Conservation (phyloP, 257 asterid species). For the Verbascum thapsus region DNA sequence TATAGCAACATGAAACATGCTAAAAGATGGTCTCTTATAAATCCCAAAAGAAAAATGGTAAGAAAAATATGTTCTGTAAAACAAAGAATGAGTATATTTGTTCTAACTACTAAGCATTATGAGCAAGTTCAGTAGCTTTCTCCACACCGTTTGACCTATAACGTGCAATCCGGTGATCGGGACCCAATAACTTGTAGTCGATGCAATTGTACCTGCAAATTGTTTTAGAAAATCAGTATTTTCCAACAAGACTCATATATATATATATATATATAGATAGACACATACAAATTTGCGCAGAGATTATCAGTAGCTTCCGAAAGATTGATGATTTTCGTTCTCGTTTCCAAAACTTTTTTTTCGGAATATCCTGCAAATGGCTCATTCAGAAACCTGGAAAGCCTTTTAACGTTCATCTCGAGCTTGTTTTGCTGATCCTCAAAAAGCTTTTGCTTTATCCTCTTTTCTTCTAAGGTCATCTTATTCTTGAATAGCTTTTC, state of each 20-base stretch:
- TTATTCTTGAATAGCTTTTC: constrained; percentile 38
- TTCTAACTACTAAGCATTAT: no score
- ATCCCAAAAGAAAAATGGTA: no score
- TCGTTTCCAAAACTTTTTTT: constrained; percentile 27
- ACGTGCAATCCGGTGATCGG: constrained; percentile 48
- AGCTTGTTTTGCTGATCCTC: constrained; percentile 69
- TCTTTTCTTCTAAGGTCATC: constrained; percentile 39
- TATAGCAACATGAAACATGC: no score
- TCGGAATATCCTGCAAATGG: constrained; percentile 33
- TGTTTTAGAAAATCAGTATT: background rate
- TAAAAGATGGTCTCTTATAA: no score
- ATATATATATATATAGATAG: no score
- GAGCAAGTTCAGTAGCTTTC: constrained; percentile 48
- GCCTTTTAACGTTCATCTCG: constrained; percentile 49
- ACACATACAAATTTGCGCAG: constrained; percentile 53
- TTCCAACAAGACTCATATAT: background rate
- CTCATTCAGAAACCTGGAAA: constrained; percentile 49
- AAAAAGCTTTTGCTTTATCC: constrained; percentile 59
- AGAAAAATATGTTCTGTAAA: no score
- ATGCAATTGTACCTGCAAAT: constrained; percentile 58
- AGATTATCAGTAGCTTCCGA: constrained; percentile 36
- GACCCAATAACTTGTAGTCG: constrained; percentile 49
- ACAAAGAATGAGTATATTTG: no score
- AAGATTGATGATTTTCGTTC: constrained; percentile 37
- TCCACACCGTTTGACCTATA: constrained; percentile 51